Evolutionary conservation across 2,329 filamentous ascomycete genomes (phyloP), one percentile per base, ranked within the genome.

Genomic region (Ascochyta fabae): DNA sequence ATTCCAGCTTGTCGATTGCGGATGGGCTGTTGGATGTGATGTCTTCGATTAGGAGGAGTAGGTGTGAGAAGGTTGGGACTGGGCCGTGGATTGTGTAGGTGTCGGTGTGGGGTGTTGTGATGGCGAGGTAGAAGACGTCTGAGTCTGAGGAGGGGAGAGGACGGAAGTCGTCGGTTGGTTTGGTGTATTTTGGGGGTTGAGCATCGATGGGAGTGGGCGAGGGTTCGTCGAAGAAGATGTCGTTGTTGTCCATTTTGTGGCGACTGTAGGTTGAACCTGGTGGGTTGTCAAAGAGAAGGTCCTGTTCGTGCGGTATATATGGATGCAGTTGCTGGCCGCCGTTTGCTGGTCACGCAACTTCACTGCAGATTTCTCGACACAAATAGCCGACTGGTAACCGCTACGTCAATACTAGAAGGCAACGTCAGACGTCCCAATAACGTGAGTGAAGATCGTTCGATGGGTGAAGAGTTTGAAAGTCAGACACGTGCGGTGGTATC

Each of bases 41-140:
- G 22, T 47, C 23, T 42, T 57, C 16, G 55, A 71, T 64, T 2
- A 27, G 15, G 7, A 60, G 59, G 38, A 67, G 39, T n/a, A 71
- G 62, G 35, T 56, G 47, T 0, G 36, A 22, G 61, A 70, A 71
- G 5, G 23, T 33, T 3, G 45, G 26, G 2, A 46, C 48, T 6
- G 69, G 69, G 41, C 67, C 66, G 52, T 58, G 22, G 52, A 66
- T 52, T 6, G 45, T 34, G 58, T 59, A 58, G 7, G 48, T 47
- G 56, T 72, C 67, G 13, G 51, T 61, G 59, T 69, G 64, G 0
- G 65, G 69, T 1, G 57, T 59, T 7, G 46, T 66, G 60, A 61
- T 45, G 47, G 60, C 58, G 29, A 72, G 67, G 56, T 70, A 71
- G 56, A 60, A 60, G 57, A 67, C 55, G 9, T 65, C 65, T 39